A percentile compares a stretch with the other conserved stretches of the same genome.
phyloP scores from a whole-genome alignment of 1,284 basidiomycete species.

The Fomitopsis palustris region DNA sequence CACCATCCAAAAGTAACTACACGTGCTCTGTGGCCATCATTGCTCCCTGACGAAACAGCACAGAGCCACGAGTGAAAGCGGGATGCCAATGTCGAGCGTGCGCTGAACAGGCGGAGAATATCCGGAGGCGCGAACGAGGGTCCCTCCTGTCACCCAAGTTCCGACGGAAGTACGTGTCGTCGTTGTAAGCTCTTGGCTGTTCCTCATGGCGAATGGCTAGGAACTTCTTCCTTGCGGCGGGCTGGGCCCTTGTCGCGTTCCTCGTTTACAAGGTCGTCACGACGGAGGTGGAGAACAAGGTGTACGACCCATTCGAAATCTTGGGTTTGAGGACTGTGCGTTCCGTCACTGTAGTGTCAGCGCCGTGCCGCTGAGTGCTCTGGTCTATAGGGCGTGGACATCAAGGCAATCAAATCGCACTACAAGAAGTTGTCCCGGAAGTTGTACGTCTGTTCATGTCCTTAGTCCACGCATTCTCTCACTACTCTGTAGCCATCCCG shows the following conservation, averaged over 20 bases:
- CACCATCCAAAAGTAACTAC: slow-evolving; percentile 35
- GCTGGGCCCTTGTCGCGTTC: slow-evolving; percentile 76
- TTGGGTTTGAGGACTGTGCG: slow-evolving; percentile 76
- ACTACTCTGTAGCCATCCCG: slow-evolving; percentile 74
- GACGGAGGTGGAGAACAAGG: slow-evolving; percentile 57
- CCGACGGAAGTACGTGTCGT: slow-evolving; percentile 24
- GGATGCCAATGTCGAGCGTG: slow-evolving; percentile 74
- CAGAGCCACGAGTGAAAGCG: slow-evolving; percentile 24
- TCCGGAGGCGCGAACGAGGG: slow-evolving; percentile 41
- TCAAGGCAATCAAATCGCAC: slow-evolving; percentile 95
- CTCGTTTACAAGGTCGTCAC: slow-evolving; percentile 67
- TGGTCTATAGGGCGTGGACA: slow-evolving; percentile 51
- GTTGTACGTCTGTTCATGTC: slow-evolving; percentile 57
- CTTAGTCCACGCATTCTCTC: not conserved
- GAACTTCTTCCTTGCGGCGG: slow-evolving; percentile 59
- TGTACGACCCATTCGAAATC: slow-evolving; percentile 96
- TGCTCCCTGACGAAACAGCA: not conserved
- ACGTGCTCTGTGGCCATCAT: too few relatives aligned
- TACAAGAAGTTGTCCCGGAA: slow-evolving; percentile 92
- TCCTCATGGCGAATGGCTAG: slow-evolving; percentile 20
- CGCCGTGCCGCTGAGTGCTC: not conserved
- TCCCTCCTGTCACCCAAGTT: slow-evolving; percentile 33
- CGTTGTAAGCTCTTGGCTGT: not conserved
- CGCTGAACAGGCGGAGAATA: slow-evolving; percentile 48
- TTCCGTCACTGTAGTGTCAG: not conserved